These are phyloP conservation scores for Dendrobium nobile DNA, from an alignment of 106 monocot species.

Conservation along the genomic window DNA sequence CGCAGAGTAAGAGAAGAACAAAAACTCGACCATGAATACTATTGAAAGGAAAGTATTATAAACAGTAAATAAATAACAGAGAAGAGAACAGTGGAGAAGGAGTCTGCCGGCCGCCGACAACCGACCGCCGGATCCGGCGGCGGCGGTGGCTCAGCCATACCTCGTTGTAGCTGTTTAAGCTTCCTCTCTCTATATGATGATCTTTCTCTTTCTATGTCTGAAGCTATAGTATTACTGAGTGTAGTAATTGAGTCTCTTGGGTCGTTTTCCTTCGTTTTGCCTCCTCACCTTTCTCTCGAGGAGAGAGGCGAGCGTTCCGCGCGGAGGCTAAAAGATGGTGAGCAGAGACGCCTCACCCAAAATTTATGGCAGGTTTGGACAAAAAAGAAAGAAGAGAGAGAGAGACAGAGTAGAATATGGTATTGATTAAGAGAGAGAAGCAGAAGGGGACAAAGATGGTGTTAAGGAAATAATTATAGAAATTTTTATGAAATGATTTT, in stretches of 20 bases:
- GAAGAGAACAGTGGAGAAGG: background rate
- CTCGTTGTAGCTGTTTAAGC: background rate
- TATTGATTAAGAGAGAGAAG: background rate
- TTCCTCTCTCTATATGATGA: background rate
- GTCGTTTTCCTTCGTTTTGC: background rate
- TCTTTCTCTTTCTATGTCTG: background rate
- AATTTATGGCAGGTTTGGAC: background rate
- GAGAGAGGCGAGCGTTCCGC: background rate
- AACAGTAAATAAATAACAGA: background rate
- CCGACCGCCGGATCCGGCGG: background rate
- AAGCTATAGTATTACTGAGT: background rate
- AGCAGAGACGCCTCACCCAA: background rate
- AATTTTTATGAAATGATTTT: too few species aligned
- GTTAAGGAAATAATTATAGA: too few species aligned
- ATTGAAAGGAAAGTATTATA: background rate
- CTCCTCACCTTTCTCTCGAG: background rate
- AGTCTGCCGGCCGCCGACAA: background rate
- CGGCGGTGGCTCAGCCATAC: background rate
- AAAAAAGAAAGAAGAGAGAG: background rate
- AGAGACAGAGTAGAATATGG: background rate
- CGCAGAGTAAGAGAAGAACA: background rate
- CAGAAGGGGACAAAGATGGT: too few species aligned
- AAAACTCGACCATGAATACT: background rate
- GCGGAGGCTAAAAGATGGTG: slow-evolving; percentile 11
- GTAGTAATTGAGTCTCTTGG: background rate